phyloP scores from a whole-genome alignment of 331 rosid species.

The Malus hybrid region DNA sequence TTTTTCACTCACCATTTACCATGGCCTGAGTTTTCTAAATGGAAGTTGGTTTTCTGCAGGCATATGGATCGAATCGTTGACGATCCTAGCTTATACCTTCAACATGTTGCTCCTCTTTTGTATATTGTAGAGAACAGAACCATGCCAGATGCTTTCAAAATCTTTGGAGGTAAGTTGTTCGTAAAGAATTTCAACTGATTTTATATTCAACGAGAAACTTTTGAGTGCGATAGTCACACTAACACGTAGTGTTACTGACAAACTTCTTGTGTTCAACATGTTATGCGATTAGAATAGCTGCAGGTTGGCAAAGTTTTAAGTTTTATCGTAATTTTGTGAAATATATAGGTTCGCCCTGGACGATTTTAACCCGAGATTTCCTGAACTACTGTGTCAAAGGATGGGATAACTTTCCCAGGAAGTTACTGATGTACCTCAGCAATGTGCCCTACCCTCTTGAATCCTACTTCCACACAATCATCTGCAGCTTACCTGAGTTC shows the following conservation, averaged over 20 bases:
- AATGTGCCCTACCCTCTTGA: slow-evolving; percentile 57
- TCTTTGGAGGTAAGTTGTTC: slow-evolving; percentile 45
- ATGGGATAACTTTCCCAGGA: slow-evolving; percentile 84
- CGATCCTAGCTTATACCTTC: slow-evolving; percentile 55
- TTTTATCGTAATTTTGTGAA: not conserved
- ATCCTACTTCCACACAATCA: slow-evolving; percentile 67
- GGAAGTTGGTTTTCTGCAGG: slow-evolving; percentile 26
- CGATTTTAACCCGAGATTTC: slow-evolving; percentile 54
- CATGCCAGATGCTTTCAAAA: slow-evolving; percentile 59
- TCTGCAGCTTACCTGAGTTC: slow-evolving; percentile 64
- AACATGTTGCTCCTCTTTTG: slow-evolving; percentile 42
- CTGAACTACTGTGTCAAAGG: slow-evolving; percentile 65
- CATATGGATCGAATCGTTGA: slow-evolving; percentile 50
- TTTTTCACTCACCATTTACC: not conserved
- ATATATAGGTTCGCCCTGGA: slow-evolving; percentile 70
- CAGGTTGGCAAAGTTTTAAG: not conserved
- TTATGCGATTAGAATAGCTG: not conserved
- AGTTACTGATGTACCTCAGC: slow-evolving; percentile 64
- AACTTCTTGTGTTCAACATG: not conserved
- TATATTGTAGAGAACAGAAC: slow-evolving; percentile 54
- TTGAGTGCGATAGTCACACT: not conserved
- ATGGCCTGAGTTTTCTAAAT: not conserved
- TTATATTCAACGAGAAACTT: not conserved
- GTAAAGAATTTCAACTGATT: not conserved
- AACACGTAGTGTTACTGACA: not conserved